These are phyloP conservation scores for Phytophthora capsici DNA, from an alignment of 352 stramenopile species.

Conservation along the genomic window DNA sequence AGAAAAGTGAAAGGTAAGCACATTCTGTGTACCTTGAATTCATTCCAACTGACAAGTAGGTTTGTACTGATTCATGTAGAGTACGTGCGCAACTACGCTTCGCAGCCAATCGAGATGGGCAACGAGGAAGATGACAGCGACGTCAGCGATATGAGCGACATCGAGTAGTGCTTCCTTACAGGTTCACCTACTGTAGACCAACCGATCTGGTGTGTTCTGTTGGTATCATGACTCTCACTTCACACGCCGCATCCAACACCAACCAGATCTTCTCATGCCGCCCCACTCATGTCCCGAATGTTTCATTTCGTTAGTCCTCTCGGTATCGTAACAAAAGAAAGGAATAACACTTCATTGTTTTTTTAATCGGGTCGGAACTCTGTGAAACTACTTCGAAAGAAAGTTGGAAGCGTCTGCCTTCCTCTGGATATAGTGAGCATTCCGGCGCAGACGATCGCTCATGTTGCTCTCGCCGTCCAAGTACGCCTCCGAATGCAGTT, in stretches of 20 bases:
- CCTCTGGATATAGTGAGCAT: conserved; percentile 88
- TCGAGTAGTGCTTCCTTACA: conserved; percentile 37
- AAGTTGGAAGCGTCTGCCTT: conserved; percentile 84
- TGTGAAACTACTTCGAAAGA: conserved; percentile 64
- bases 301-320: conserved; percentile 30
- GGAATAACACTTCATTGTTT: conserved; percentile 37
- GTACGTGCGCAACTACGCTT: conserved; percentile 82
- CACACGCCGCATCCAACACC: conserved; percentile 2
- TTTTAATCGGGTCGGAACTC: not conserved
- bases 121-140: conserved; percentile 78
- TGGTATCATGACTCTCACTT: conserved; percentile 1
- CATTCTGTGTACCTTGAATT: not conserved
- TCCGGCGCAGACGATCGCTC: conserved; percentile 75
- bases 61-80: conserved; percentile 42
- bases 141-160: conserved; percentile 88
- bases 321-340: conserved; percentile 30
- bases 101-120: conserved; percentile 78
- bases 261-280: conserved; percentile 22
- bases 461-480: conserved; percentile 66
- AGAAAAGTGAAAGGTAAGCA: conserved; percentile 84
- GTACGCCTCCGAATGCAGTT: conserved; percentile 83
- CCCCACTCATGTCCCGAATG: conserved; percentile 26
- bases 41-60: not conserved
- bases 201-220: conserved; percentile 20
- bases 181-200: conserved; percentile 28